Base-by-base conservation (phyloP, 1,139 yeast genomes). In the Kodamaea suecica region DNA sequence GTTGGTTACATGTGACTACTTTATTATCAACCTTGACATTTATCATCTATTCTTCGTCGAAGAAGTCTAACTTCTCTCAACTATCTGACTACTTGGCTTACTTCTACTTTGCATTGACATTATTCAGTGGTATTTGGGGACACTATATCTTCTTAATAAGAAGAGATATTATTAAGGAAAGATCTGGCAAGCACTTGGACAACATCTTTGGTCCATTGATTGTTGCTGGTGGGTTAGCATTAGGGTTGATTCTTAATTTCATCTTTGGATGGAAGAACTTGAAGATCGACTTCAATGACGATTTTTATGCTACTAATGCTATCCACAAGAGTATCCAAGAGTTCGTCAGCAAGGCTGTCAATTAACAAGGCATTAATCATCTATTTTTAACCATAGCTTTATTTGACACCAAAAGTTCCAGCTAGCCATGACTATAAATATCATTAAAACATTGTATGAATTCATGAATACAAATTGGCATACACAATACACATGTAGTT, bases 1-100 rank as follows among this genome's bases (percentile, higher is more conserved):
- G 95, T 60, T 92, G 98, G 98, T 71, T 92, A 45, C 92, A 84
- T 51, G 92, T 90, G 7, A 84, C 95, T n/a, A 79, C 95, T 0
- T 66, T 92, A 53, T 70, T 92, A 45, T 79, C 95, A n/a, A 81
- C 92, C 1, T 66, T 92, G 51, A 87, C 97, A 0, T 88, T 90
- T 54, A 73, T 95, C 11, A 76, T 92, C 37, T 85, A 85, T 65
- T 75, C 80, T 26, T 80, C 95, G n/a, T 84, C 87, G 11, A 66
- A 71, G 42, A 71, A 72, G 32, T 78, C 90, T 2, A 75, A 80
- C 49, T 77, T 73, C 50, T 71, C 74, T 23, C 44, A 51, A 4
- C 51, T 83, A 35, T 84, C 95, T 1, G 66, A 71, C 29, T 55
- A 63, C 39, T 67, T 90, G 50, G 95, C 97, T 1, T 86, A 84